Evolutionary conservation across 371 early-diverging fungal genomes (phyloP), one percentile per base, ranked within the genome.

Genomic region (Mortierella polycephala): DNA sequence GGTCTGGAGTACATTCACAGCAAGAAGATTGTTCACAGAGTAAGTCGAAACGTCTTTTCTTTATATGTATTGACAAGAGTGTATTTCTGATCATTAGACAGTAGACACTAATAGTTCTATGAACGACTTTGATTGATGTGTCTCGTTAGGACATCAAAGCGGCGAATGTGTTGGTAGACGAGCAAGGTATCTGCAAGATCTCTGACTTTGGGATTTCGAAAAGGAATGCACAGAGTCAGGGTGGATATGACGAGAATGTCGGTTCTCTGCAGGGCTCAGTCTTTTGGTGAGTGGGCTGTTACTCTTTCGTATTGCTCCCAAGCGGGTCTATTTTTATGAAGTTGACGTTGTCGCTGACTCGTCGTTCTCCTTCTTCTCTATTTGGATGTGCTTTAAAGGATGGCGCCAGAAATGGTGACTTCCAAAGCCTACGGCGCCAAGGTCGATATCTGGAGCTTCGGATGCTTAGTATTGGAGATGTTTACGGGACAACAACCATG

Each of bases 141-240:
- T 10, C 39, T 52, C 51, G 14, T 5, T 67, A 86, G 86, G 90
- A 98, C 83, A 97, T 99, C 77, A 99, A 99, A 84, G 96, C 97
- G 40, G 98, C 95, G 20, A 99, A 99, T 82, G 95, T 92, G 18
- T 73, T 93, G 11, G 92, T 94, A 1, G 91, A 97, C 69, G 92
- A 87, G 18, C 91, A 93, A 44, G 96, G 97, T 44, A 85, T 90
- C 0, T 96, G 96, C 71, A 98, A 99, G 82, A 97, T 99, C 13
- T 93, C 96, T 10, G 99, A 99, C 83, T 99, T 99, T 89, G 99
- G 99, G 9, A 89, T 99, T 8, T 95, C 97, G 4, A 96, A 95
- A 75, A 90, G 88, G 80, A 89, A 86, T 63, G 90, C 77, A 82
- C 67, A 85, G 85, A 63, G 83, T 70, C 67, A 86, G 82, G 74